Conservation (phyloP, 2,329 filamentous ascomycete genomes). For the Chaetomiaceae sp. region DNA sequence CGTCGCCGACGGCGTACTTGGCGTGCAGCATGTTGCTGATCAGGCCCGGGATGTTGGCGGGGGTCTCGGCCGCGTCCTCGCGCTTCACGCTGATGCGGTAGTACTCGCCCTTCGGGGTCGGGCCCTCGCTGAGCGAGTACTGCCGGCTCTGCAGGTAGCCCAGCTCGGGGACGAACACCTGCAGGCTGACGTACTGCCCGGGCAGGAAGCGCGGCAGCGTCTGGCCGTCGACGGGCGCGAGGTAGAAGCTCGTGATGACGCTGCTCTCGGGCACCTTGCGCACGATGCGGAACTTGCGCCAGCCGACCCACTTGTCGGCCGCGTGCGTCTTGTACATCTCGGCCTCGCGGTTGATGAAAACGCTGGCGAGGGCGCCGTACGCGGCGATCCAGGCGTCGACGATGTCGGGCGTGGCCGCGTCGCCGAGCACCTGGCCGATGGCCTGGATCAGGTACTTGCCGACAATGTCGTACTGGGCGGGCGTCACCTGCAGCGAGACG, state of each 20-base stretch:
- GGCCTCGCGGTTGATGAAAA: constrained; percentile 64
- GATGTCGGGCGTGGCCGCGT: constrained; percentile 60
- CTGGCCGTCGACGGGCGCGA: constrained; percentile 56
- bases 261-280: constrained; percentile 62
- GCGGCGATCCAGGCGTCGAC: constrained; percentile 67
- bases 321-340: constrained; percentile 54
- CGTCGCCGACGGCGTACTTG: constrained; percentile 45
- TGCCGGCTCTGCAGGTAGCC: constrained; percentile 67
- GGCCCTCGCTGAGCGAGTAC: constrained; percentile 66
- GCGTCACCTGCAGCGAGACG: constrained; percentile 61
- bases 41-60: constrained; percentile 41
- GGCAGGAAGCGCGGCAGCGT: constrained; percentile 59
- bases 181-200: constrained; percentile 68
- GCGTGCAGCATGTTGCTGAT: constrained; percentile 52
- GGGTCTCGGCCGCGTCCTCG: constrained; percentile 41
- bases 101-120: constrained; percentile 45
- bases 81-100: constrained; percentile 74
- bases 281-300: constrained; percentile 62
- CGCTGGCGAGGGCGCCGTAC: constrained; percentile 67
- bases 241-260: constrained; percentile 66
- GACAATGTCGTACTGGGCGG: constrained; percentile 67
- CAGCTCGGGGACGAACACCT: constrained; percentile 53
- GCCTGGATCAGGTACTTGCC: constrained; percentile 64
- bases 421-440: constrained; percentile 63
- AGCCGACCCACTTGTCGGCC: constrained; percentile 57